Percentiles rank a stretch among this genome's conserved stretches.
These are phyloP conservation scores for Ammopiptanthus mongolicus DNA, from an alignment of 306 rosid species.

Conservation along the genomic window DNA sequence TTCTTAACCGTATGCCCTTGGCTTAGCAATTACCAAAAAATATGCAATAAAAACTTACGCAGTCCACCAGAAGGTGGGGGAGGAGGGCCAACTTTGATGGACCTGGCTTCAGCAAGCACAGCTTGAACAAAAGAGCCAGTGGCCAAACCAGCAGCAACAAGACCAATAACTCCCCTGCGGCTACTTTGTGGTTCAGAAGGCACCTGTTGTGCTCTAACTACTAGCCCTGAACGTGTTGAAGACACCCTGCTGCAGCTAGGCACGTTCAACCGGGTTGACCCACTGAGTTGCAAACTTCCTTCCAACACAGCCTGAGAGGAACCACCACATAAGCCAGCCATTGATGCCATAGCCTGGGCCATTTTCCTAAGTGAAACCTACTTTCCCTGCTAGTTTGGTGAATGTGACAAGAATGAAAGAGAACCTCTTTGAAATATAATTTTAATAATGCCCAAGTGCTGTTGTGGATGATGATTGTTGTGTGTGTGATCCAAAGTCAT, in stretches of 20 bases:
- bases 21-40: no score
- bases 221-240: conserved; percentile 37
- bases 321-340: conserved; percentile 77
- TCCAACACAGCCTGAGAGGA: conserved; percentile 75
- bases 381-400: no score
- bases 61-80: conserved; percentile 95
- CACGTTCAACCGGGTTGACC: conserved; percentile 48
- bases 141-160: conserved; percentile 79
- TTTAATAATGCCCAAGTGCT: conserved; percentile 14
- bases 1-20: no score
- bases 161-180: conserved; percentile 71
- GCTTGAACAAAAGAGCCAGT: conserved; percentile 80
- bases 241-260: conserved; percentile 26
- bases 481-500: conserved; percentile 50
- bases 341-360: conserved; percentile 92
- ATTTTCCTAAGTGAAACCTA: conserved; percentile 28
- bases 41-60: conserved; percentile 49
- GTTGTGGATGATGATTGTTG: conserved; percentile 20
- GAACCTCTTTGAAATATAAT: conserved; percentile 14
- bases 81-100: conserved; percentile 85
- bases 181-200: conserved; percentile 51
- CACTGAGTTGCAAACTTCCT: conserved; percentile 60
- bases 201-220: conserved; percentile 57
- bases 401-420: conserved; percentile 19
- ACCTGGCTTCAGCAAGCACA: conserved; percentile 78